phyloP scores from a whole-genome alignment of 345 rosid species.

The Gossypium turneri region DNA sequence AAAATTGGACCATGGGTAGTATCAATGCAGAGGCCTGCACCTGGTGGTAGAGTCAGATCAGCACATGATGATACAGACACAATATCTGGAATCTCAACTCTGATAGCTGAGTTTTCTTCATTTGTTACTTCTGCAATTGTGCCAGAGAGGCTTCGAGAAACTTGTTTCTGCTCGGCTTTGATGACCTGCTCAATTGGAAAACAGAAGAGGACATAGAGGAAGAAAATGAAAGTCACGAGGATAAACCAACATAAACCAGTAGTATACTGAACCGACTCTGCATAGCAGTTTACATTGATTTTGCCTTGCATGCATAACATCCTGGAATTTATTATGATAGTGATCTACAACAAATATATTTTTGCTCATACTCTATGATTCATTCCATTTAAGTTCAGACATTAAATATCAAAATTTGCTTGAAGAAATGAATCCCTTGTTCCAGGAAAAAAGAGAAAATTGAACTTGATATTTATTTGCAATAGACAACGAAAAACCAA shows the following conservation, averaged over 20 bases:
- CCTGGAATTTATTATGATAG: not conserved
- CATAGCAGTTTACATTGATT: not conserved
- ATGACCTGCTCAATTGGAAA: not conserved
- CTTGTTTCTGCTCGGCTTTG: slow-evolving; percentile 42
- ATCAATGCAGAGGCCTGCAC: slow-evolving; percentile 92
- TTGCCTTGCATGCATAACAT: not conserved
- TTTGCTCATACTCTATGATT: not conserved
- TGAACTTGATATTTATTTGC: not conserved
- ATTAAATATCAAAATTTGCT: not conserved
- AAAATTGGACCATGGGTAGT: slow-evolving; percentile 71
- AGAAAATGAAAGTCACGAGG: not conserved
- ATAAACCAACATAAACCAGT: not conserved
- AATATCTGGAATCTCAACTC: slow-evolving; percentile 70
- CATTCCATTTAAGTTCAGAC: not conserved
- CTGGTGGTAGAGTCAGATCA: slow-evolving; percentile 93
- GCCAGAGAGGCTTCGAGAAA: slow-evolving; percentile 51
- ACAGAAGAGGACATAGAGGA: not conserved
- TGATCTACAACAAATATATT: not conserved
- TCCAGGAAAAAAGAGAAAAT: not conserved
- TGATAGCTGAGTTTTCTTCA: slow-evolving; percentile 49
- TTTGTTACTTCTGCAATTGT: slow-evolving; percentile 37
- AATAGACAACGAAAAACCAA: not conserved
- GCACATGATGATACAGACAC: slow-evolving; percentile 82
- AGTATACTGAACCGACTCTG: not conserved
- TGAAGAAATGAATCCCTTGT: slow-evolving; percentile 2